Evolutionary conservation across 768 basidiomycete species (phyloP).

Genomic region (Amanita muscaria): DNA sequence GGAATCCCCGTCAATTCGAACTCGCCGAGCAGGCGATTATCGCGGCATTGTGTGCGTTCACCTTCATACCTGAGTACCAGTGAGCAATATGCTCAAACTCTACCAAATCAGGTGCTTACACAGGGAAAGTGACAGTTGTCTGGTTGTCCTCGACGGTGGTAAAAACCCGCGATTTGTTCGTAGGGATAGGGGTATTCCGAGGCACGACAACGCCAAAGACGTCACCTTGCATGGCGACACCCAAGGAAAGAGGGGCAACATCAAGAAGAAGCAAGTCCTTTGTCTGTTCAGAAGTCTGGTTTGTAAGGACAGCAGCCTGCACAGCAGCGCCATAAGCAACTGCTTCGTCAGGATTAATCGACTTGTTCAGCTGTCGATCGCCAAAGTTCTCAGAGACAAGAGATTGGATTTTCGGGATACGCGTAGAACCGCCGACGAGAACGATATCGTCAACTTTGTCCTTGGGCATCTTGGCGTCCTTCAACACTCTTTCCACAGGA

Average conservation of each 20-base stretch:
- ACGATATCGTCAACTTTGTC: constrained; percentile 99
- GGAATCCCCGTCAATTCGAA: constrained; percentile 99
- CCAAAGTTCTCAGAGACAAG: constrained; percentile 98
- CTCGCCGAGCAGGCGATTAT: constrained; percentile 98
- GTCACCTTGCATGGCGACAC: constrained; percentile 99
- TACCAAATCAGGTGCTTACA: constrained; percentile 39
- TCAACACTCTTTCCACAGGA: constrained; percentile 97
- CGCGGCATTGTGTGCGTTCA: constrained; percentile 98
- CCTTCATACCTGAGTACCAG: constrained; percentile 73
- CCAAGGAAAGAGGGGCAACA: constrained; percentile 95
- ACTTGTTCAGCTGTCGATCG: constrained; percentile 98
- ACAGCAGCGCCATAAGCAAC: constrained; percentile 99
- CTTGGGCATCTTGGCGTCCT: constrained; percentile 96
- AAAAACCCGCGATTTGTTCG: constrained; percentile 98
- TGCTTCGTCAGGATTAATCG: constrained; percentile 99
- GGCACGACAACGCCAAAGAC: constrained; percentile 99
- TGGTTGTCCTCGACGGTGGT: constrained; percentile 99
- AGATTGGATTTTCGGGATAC: constrained; percentile 98
- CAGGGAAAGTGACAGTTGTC: constrained; percentile 99
- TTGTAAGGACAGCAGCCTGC: constrained; percentile 97
- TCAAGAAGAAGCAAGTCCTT: constrained; percentile 97
- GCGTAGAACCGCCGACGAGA: constrained; percentile 98
- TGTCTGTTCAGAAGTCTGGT: constrained; percentile 98
- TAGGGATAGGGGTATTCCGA: constrained; percentile 98
- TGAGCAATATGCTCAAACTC: constrained; percentile 6